A percentile compares a stretch with the other conserved stretches of the same genome.
Conservation (phyloP, 106 monocot genomes). For the Iris macrosiphon region DNA sequence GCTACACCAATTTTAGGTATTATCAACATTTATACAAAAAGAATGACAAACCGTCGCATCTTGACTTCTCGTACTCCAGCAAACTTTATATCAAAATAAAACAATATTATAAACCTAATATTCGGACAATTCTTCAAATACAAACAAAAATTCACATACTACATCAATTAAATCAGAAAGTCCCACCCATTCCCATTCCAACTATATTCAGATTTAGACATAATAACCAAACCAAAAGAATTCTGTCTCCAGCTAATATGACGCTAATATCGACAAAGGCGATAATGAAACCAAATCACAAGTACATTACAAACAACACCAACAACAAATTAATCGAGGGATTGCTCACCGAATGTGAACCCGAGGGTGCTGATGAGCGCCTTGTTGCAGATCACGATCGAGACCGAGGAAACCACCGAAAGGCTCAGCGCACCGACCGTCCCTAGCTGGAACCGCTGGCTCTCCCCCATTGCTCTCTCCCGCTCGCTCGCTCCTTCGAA, state of each 20-base stretch:
- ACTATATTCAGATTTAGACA: too few relatives aligned
- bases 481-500: slow-evolving; percentile 35
- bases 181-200: too few relatives aligned
- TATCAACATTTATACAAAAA: too few relatives aligned
- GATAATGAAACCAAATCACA: not conserved
- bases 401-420: slow-evolving; percentile 85
- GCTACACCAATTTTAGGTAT: too few relatives aligned
- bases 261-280: not conserved
- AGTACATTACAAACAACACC: too few relatives aligned
- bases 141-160: too few relatives aligned
- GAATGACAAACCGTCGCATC: too few relatives aligned
- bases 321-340: not conserved
- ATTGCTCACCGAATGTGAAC: slow-evolving; percentile 72
- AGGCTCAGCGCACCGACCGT: slow-evolving; percentile 80
- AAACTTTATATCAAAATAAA: too few relatives aligned
- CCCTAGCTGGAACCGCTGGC: slow-evolving; percentile 73
- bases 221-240: not conserved
- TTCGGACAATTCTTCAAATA: too few relatives aligned
- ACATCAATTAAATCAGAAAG: too few relatives aligned
- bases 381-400: slow-evolving; percentile 94
- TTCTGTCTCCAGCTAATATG: not conserved
- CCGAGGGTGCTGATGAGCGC: slow-evolving; percentile 90
- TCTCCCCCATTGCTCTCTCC: not conserved
- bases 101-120: too few relatives aligned
- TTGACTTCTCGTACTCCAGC: too few relatives aligned